Evolutionary conservation across 192 early-diverging fungal species (phyloP), one percentile per base, ranked within the genome.

Genomic region (Phlyctochytrium bullatum): DNA sequence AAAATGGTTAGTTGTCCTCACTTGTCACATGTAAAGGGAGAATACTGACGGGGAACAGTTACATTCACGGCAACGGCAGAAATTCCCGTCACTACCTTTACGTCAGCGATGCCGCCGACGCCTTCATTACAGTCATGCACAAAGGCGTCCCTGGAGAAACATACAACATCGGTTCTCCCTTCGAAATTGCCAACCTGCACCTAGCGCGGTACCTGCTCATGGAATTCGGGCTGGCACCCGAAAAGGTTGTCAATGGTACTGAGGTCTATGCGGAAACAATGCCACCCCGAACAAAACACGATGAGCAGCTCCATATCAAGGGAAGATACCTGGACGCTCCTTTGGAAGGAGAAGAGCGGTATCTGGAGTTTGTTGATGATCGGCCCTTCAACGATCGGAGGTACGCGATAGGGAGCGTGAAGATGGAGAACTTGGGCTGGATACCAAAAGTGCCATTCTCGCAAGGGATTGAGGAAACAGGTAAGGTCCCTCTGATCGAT

Each of bases 31-130:
- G 27, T 34, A 23, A 17, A 27, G 36, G 30, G 30, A 31, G 20
- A 59, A 25, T 36, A 66, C 30, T 17, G 25, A 10, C 25, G 10
- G 54, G 10, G 27, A 14, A 66, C 36, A 78, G 86, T 59, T 86
- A 76, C 68, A 80, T 93, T 56, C 91, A 93, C 70, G 91, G 91
- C 23, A 77, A 88, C 60, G 91, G 91, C 0, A 62, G 72, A 17
- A 89, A 90, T 68, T 86, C 84, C 14, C 73, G 91, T 30, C 89
- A 87, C 60, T 93, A 91, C 72, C 74, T 93, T 53, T 90, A 88
- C 72, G 88, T 82, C 0, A 73, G 83, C 3, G 91, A 93, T 71
- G 83, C 86, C 1, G 85, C 82, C 0, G 79, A 86, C 57, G 91
- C 91, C 30, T 75, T 93, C 56, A 80, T 86, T 61, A 59, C 82